These are phyloP conservation scores for Lepidium sativum DNA, from an alignment of 345 rosid species.

Conservation along the genomic window DNA sequence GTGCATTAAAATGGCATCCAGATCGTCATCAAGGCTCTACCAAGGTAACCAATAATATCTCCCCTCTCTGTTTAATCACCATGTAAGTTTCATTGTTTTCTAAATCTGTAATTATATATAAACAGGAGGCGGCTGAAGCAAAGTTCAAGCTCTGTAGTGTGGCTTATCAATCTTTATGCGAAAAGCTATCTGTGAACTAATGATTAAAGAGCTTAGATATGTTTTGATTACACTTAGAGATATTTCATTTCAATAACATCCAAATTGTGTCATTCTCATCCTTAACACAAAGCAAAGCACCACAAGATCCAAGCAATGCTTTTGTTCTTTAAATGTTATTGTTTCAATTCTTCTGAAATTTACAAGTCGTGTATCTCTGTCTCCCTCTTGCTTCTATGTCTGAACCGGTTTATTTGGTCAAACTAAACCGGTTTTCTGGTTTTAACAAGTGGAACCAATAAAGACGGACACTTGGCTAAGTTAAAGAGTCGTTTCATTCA, in stretches of 20 bases:
- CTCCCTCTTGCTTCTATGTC: neutral
- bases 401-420: neutral
- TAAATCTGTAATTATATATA: slow-evolving; percentile 1
- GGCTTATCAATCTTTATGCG: slow-evolving; percentile 76
- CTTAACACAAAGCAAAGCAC: neutral
- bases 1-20: slow-evolving; percentile 96
- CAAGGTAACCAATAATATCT: slow-evolving; percentile 45
- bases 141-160: slow-evolving; percentile 90
- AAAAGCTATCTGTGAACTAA: slow-evolving; percentile 51
- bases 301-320: neutral
- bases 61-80: neutral
- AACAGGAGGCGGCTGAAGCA: slow-evolving; percentile 72
- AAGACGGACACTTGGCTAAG: neutral
- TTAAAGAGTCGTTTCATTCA: neutral
- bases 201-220: slow-evolving; percentile 5
- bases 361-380: neutral
- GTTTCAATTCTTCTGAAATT: neutral
- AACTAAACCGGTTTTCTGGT: neutral
- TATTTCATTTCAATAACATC: neutral
- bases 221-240: slow-evolving; percentile 3
- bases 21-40: slow-evolving; percentile 91
- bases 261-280: neutral
- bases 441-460: neutral
- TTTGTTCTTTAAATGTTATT: neutral
- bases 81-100: neutral